Conservation (phyloP, 1,139 yeast species). For the Geotrichum europaeum region DNA sequence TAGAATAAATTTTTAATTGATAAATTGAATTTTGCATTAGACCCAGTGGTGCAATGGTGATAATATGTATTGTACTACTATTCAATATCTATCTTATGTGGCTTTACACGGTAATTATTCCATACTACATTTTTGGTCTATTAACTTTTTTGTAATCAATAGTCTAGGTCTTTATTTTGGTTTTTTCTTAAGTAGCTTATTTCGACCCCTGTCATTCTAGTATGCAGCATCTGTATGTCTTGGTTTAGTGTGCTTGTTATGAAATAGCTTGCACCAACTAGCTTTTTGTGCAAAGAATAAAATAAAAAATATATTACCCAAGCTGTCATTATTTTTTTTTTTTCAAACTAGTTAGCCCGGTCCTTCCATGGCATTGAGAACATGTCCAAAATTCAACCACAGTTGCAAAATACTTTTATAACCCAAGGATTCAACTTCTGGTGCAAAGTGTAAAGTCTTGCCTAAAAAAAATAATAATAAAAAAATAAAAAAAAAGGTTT, state of each 20-base stretch:
- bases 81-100: too few species aligned
- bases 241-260: neutral
- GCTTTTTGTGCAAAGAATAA: neutral
- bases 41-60: too few species aligned
- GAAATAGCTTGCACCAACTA: neutral
- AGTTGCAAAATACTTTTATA: too few species aligned
- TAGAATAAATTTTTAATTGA: too few species aligned
- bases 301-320: neutral
- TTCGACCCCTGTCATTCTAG: neutral
- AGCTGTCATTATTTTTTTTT: neutral
- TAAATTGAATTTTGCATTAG: too few species aligned
- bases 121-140: neutral
- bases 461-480: neutral
- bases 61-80: too few species aligned
- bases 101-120: neutral
- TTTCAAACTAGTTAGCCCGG: too few species aligned
- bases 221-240: neutral
- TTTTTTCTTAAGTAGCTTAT: neutral
- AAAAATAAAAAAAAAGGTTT: too few species aligned
- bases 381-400: too few species aligned
- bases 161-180: neutral
- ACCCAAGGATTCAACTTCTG: too few species aligned
- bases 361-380: too few species aligned
- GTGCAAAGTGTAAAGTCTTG: neutral
- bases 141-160: neutral